Conservation (phyloP, 805 yeast genomes). For the Yarrowia sp. region DNA sequence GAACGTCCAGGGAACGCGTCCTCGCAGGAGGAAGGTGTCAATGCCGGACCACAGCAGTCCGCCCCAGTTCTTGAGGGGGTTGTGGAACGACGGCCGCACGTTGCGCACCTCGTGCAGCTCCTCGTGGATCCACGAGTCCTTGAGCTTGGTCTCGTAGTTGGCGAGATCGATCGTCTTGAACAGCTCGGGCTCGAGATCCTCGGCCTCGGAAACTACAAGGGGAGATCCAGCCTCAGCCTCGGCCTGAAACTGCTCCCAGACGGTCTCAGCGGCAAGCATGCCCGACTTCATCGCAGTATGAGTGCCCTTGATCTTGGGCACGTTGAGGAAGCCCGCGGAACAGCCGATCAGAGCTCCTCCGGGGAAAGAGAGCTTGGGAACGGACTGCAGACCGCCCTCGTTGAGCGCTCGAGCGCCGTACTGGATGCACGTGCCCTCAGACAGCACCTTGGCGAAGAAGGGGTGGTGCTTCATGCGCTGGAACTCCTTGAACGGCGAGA, state of each 20-base stretch:
- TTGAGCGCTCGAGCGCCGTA: constrained; percentile 96
- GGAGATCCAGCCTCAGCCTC: constrained; percentile 38
- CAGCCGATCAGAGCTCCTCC: constrained; percentile 97
- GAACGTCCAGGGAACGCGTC: constrained; percentile 86
- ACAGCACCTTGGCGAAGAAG: constrained; percentile 65
- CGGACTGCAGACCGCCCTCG: constrained; percentile 95
- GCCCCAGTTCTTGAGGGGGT: constrained; percentile 70
- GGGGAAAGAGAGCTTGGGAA: constrained; percentile 87
- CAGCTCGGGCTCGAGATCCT: constrained; percentile 38
- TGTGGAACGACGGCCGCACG: constrained; percentile 85
- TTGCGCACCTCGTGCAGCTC: constrained; percentile 86
- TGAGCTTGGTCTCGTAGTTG: constrained; percentile 61
- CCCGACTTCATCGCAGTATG: constrained; percentile 98
- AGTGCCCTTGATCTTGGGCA: constrained; percentile 95
- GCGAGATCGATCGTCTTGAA: constrained; percentile 39
- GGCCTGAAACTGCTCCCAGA: constrained; percentile 50
- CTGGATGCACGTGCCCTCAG: constrained; percentile 88
- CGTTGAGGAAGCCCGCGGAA: constrained; percentile 94
- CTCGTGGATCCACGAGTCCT: constrained; percentile 78
- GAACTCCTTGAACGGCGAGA: constrained; percentile 94
- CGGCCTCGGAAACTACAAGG: constrained; percentile 40
- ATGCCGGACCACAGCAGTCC: constrained; percentile 85
- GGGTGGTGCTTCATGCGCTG: constrained; percentile 94
- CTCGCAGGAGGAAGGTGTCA: constrained; percentile 72
- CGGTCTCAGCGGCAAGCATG: constrained; percentile 87